Percentiles rank a stretch among this genome's conserved stretches.
phyloP scores from a whole-genome alignment of 768 basidiomycete genomes.

The Calocybe cyanea region DNA sequence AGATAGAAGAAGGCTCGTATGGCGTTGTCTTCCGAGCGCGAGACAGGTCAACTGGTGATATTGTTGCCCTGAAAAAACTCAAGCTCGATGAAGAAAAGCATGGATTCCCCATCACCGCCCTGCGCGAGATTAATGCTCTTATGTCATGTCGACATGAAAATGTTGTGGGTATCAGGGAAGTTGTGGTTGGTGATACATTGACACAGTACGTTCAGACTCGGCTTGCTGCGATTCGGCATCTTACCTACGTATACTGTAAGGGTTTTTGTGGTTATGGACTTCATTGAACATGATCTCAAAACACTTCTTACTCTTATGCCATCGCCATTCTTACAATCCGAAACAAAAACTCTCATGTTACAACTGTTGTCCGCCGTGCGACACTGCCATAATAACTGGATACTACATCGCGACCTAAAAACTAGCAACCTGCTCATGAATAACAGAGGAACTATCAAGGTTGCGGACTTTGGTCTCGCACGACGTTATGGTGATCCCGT shows the following conservation, averaged over 20 bases:
- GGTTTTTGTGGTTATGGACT: conserved; percentile 99
- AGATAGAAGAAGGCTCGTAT: conserved; percentile 98
- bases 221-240: conserved; percentile 20
- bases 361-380: conserved; percentile 92
- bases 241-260: conserved; percentile 43
- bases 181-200: conserved; percentile 96
- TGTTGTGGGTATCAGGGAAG: conserved; percentile 94
- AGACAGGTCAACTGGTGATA: conserved; percentile 92
- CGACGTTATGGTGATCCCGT: conserved; percentile 95
- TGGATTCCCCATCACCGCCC: conserved; percentile 95
- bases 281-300: conserved; percentile 99
- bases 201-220: conserved; percentile 78
- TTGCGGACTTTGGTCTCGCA: conserved; percentile 97
- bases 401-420: conserved; percentile 94
- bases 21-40: conserved; percentile 96
- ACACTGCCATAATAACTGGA: conserved; percentile 96
- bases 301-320: conserved; percentile 94
- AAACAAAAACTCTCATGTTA: conserved; percentile 95
- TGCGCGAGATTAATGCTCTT: conserved; percentile 94
- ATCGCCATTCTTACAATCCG: conserved; percentile 92
- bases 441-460: conserved; percentile 97
- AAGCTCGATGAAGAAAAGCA: conserved; percentile 99
- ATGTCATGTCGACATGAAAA: conserved; percentile 95
- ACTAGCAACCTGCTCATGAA: conserved; percentile 99
- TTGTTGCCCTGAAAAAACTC: conserved; percentile 95